Percentiles rank a stretch among this genome's conserved stretches.
These are phyloP conservation scores for Phialophora tarda DNA, from an alignment of 2,329 filamentous ascomycete genomes.

Conservation along the genomic window DNA sequence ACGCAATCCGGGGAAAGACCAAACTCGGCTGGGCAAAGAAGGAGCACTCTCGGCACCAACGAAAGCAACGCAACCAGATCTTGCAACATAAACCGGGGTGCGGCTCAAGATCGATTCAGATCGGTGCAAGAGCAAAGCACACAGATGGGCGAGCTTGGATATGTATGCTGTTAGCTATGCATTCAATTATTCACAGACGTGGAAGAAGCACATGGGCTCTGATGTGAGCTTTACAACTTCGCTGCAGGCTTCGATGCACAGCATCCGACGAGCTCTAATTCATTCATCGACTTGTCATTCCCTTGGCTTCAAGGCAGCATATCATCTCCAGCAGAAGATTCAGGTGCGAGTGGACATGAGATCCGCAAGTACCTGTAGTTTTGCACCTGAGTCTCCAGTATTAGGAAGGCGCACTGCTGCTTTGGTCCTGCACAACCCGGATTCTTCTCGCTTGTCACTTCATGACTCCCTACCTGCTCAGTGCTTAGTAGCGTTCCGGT, in stretches of 20 bases:
- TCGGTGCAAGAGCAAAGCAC: neutral
- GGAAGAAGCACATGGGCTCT: neutral
- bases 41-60: too few species aligned
- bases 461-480: neutral
- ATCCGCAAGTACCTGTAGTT: neutral
- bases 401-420: neutral
- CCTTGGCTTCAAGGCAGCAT: neutral
- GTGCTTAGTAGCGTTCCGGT: neutral
- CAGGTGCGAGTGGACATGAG: neutral
- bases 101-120: neutral
- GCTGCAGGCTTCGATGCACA: neutral
- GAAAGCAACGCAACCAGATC: neutral
- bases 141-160: conserved; percentile 17
- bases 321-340: neutral
- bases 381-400: neutral
- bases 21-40: neutral
- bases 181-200: neutral
- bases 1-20: neutral
- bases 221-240: neutral
- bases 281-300: neutral
- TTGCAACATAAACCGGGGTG: neutral
- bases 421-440: neutral
- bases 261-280: neutral
- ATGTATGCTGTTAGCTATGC: conserved; percentile 19
- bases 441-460: neutral